Evolutionary conservation across 1,284 basidiomycete genomes (phyloP), one percentile per base, ranked within the genome.

Genomic region (Ganoderma meredithae): DNA sequence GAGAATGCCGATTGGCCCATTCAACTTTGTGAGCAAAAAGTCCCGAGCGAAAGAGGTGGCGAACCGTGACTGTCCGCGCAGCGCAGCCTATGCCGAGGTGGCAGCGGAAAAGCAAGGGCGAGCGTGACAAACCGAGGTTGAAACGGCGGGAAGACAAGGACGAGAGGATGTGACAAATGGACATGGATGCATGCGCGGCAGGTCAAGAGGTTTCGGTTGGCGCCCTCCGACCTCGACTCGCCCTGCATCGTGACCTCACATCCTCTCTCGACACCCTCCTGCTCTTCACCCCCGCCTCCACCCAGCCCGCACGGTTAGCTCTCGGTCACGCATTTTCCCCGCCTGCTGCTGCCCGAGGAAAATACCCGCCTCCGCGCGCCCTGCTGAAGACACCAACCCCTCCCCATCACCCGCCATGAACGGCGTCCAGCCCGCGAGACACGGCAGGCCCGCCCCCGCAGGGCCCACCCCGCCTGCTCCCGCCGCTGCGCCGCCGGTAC

Each of bases 381-480:
- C 22, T 56, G 60, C 60, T 49, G 49, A 62, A 22, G 39, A 41
- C 58, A 40, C 43, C 27, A n/a, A 22, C 60, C 33, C 19, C 44
- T 25, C 47, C 61, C 49, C 52, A 31, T 27, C 61, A 52, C 52
- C 59, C 71, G 70, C 74, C 71, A 85, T 84, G 83, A 85, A 83
- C 79, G 81, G 83, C 73, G 72, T 79, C 63, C 76, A 79, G 72
- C 64, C 78, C 69, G 78, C 74, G 63, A 71, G 74, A 73, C 77
- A 76, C 27, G 72, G 71, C 60, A 76, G 73, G 72, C 83, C 83
- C 10, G 85, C 84, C 22, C 86, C 88, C 25, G 76, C 85, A 7
- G 86, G 86, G n/a, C 88, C 88, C 73, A 85, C 89, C 17, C 88
- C 87, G 63, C 86, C 87, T 61, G 85, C 85, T 33, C 87, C 88